Evolutionary conservation across 192 early-diverging fungal species (phyloP).

Genomic region (Coemansia sp.): DNA sequence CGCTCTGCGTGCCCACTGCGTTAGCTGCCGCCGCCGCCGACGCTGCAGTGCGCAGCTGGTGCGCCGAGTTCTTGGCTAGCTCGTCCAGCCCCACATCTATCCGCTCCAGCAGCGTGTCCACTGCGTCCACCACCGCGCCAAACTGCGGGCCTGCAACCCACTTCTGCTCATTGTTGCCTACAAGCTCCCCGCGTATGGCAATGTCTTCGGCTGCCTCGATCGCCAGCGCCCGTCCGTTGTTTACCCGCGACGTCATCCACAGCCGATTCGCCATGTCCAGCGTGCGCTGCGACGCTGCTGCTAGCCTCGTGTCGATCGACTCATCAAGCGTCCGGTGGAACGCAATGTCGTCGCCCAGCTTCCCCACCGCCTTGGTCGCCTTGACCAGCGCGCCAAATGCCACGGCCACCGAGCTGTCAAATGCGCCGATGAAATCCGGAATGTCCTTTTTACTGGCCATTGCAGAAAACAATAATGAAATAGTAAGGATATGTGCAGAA

Average conservation of each 20-base stretch:
- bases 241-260: constrained; percentile 14
- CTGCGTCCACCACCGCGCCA: constrained; percentile 60
- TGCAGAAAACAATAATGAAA: background rate
- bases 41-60: constrained; percentile 10
- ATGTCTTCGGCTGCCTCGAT: constrained; percentile 36
- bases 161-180: constrained; percentile 48
- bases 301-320: constrained; percentile 45
- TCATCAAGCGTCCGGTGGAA: constrained; percentile 65
- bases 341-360: constrained; percentile 56
- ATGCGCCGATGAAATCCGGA: constrained; percentile 16
- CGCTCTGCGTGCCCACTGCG: constrained; percentile 32
- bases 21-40: too few species aligned
- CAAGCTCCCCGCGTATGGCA: too few species aligned
- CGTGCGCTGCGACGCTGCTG: constrained; percentile 13
- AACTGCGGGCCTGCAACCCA: constrained; percentile 70
- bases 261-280: constrained; percentile 31
- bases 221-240: background rate
- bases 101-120: constrained; percentile 79
- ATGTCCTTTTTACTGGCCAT: background rate
- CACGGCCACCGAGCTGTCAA: constrained; percentile 20
- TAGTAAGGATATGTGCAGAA: too few species aligned
- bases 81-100: constrained; percentile 79
- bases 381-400: constrained; percentile 51
- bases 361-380: constrained; percentile 59
- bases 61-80: constrained; percentile 41